Evolutionary conservation across 2,329 filamentous ascomycete species (phyloP), one percentile per base, ranked within the genome.

Genomic region (Pestalotiopsis sp.): DNA sequence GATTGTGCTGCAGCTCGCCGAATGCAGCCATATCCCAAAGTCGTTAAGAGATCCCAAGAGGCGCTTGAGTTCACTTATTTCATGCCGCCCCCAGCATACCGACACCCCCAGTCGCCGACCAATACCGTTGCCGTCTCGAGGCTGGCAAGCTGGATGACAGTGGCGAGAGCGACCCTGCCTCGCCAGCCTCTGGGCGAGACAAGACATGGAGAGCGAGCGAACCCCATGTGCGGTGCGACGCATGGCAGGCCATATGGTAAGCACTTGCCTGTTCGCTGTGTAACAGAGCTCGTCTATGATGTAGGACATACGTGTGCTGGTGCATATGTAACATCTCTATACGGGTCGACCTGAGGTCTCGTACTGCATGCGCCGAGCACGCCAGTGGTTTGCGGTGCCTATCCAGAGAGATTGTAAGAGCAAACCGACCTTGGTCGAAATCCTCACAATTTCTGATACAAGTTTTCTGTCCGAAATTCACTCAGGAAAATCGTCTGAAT

Each of bases 11-110:
- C 63, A 65, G 9, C 41, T 57, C 20, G 41, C 45, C 63, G 11
- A 65, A 65, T 57, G n/a, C 25, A 65, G 63, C 63, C 52, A 49
- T 49, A 65, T 20, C 57, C 41, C 45, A 58, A 31, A 55, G 41
- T 65, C 63, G 27, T 55, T 23, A 45, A 64, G 62, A 38, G 45
- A 52, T 52, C 45, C 27, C 45, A 52, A 52, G 45, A 52, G 45
- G 45, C 45, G 45, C 45, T 52, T 52, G 45, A 52, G 45, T 52
- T 52, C 45, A 52, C 45, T 52, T 52, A 52, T 52, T 52, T 52
- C 45, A 52, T 52, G 45, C 45, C 45, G 45, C 45, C 45, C 45
- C 45, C 45, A 52, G 45, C 45, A 52, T 17, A 52, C 45, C 5
- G 20, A 52, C 45, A 52, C 20, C 45, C 27, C 45, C 45, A 52